A percentile compares a stretch with the other conserved stretches of the same genome.
Conservation (phyloP, 106 monocot genomes). For the Allium fistulosum region DNA sequence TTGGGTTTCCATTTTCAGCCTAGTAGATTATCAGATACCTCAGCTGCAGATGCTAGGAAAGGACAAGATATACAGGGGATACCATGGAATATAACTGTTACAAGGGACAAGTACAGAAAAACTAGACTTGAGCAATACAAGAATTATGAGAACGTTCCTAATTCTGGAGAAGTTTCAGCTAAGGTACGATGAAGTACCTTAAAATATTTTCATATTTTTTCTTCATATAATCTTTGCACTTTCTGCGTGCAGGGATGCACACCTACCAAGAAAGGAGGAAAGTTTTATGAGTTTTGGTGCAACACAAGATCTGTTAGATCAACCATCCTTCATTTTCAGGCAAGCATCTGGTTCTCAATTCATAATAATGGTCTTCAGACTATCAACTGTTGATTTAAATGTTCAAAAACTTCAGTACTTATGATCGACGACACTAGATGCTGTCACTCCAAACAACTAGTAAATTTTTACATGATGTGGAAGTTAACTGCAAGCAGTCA, state of each 20-base stretch:
- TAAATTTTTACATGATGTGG: no score
- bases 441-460: no score
- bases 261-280: constrained; percentile 41
- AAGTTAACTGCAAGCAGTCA: no score
- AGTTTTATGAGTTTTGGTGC: constrained; percentile 46
- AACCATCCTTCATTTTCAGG: constrained; percentile 39
- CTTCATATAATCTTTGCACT: background rate
- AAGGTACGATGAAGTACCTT: constrained; percentile 22
- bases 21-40: constrained; percentile 42
- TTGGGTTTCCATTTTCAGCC: constrained; percentile 19
- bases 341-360: constrained; percentile 6
- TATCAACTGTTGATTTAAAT: no score
- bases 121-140: constrained; percentile 65
- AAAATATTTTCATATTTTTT: background rate
- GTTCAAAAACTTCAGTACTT: no score
- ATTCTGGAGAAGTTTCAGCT: constrained; percentile 46
- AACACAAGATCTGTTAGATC: constrained; percentile 74
- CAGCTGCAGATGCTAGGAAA: constrained; percentile 42
- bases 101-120: constrained; percentile 56
- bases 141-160: constrained; percentile 58
- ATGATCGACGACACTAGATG: no score
- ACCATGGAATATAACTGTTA: constrained; percentile 59
- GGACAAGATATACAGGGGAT: constrained; percentile 74
- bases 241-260: constrained; percentile 33
- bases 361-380: background rate